Base-by-base conservation (phyloP, 1,284 basidiomycete genomes). In the Psilocybe mexicana region DNA sequence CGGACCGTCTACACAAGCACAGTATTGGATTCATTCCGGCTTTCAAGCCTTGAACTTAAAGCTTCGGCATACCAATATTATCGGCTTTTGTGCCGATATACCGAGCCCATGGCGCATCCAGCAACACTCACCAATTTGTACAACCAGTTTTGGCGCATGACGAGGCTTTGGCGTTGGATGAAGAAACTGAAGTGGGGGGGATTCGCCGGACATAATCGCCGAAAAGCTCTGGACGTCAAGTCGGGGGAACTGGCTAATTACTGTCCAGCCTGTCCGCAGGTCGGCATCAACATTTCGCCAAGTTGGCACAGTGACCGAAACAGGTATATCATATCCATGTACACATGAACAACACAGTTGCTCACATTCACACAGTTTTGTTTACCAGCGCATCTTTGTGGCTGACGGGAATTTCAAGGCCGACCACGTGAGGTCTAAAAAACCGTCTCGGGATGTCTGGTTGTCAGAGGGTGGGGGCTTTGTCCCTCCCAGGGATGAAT, bases 351-450 rank as follows among this genome's bases (percentile, higher is more conserved):
- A 18, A 18, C 18, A 18, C 18, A 18, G 18, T 18, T 18, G 10
- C n/a, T 14, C n/a, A 40, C 14, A 18, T 18, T 18, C 18, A 18
- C 18, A 18, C 0, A 40, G 38, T 7, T 57, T 42, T 30, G 57
- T 64, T 3, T 64, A 51, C 57, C 30, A 52, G 3, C 25, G 49
- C 33, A 38, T 53, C 2, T 35, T 63, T 45, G 56, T 61, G 2
- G 58, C 53, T 7, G 62, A 64, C 59, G 61, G 63, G 2, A 64
- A 64, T 47, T 66, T 64, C 56, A 63, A 61, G 49, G 61, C 63
- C 2, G 55, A 66, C 42, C 64, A 66, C 53, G 53, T 66, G 18
- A 33, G 40, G 6, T 57, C 59, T 24, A 54, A 35, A n/a, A 36
- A 42, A 2, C 18, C 55, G 3, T 52, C 42, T 0, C 33, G 38